These are phyloP conservation scores for Fraxinus greggii DNA, from an alignment of 305 asterid genomes.

Conservation along the genomic window DNA sequence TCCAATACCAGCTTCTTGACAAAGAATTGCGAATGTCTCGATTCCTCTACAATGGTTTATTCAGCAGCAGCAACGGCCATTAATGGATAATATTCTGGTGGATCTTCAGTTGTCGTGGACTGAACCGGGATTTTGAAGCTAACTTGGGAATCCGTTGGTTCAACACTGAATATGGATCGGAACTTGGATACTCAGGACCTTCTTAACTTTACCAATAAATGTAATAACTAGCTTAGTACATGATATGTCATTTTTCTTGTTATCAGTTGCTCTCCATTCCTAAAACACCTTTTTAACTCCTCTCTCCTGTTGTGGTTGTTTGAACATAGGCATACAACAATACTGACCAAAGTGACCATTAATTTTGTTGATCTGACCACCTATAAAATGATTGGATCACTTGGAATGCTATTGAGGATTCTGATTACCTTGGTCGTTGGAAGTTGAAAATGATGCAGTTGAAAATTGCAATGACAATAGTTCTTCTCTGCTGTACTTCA, in stretches of 20 bases:
- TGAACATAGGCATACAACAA: background rate
- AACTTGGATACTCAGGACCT: background rate
- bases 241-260: background rate
- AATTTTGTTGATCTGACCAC: background rate
- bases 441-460: conserved; percentile 28
- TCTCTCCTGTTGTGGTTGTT: background rate
- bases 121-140: background rate
- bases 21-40: background rate
- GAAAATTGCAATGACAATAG: conserved; percentile 54
- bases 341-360: background rate
- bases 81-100: background rate
- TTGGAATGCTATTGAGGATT: conserved; percentile 13
- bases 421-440: conserved; percentile 23
- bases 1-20: background rate
- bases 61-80: background rate
- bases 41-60: background rate
- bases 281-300: background rate
- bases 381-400: background rate
- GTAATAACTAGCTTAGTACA: background rate
- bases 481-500: conserved; percentile 75
- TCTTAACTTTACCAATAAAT: background rate
- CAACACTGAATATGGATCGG: background rate
- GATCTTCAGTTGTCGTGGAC: background rate
- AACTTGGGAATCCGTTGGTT: background rate
- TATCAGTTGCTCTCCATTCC: background rate